Base-by-base conservation (phyloP, 331 rosid genomes). In the Telfairia occidentalis region DNA sequence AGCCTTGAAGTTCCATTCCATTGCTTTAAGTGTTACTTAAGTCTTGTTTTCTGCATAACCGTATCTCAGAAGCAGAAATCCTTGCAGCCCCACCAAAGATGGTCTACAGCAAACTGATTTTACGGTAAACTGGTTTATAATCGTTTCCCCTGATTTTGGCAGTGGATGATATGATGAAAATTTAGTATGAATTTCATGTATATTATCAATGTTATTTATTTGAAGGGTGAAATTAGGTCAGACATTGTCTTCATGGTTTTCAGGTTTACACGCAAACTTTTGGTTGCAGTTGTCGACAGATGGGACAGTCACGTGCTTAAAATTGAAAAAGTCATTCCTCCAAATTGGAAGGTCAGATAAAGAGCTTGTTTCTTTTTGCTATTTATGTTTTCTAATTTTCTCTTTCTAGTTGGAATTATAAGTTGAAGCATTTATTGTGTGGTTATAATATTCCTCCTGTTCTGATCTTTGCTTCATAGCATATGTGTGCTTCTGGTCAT, bases 81-180 rank as follows among this genome's bases (percentile, higher is more conserved):
- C 97, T 94, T 21, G 77, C 92, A 30, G 98, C 97, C 81, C 97
- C 98, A 81, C 97, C 96, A 60, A 89, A 90, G 87, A 63, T 91
- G 86, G 97, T 94, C 30, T 94, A 91, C 78, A 90, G 90, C 88
- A 94, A 87, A 80, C 88, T 89, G 46, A 87, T 91, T 78, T 86
- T 94, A 82, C 82, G 96, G 98, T 90, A 87, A 67, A 74, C 74
- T 60, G 80, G 57, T 30, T 37, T 72, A 21, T 18, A 49, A 12
- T 16, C 19, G 12, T n/a, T 13, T 66, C 29, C 73, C 53, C 21
- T 40, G 34, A 52, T 42, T 38, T 66, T 38, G 30, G 35, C 49
- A 40, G 73, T 11, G 29, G 34, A 19, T 38, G 73, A 32, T 72
- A n/a, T 50, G 61, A 29, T 28, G 29, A 50, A 30, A 72, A 50